Evolutionary conservation across 202 grass and related monocot genomes (phyloP), one percentile per base, ranked within the genome.

Genomic region (Brachypodium distachyon): DNA sequence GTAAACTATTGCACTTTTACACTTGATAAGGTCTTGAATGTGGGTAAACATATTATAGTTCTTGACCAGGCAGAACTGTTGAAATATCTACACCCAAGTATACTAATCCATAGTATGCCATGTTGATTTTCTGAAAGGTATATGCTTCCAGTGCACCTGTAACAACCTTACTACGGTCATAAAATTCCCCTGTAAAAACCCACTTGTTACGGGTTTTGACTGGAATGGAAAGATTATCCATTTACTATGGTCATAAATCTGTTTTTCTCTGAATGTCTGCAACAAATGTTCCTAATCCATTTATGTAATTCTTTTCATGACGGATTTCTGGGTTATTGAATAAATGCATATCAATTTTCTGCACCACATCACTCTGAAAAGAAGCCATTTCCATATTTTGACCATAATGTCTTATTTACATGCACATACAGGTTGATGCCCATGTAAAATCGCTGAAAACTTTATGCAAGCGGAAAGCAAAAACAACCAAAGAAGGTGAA

Each of bases 361-460:
- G 50, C 23, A 72, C 65, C 67, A 67, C 21, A 34, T 43, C 8
- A 21, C 33, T 72, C 29, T 58, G 73, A 41, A 50, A 13, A 73
- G 19, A 78, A 78, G 65, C 63, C 39, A 60, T 59, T 31, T 51
- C 7, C 56, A 82, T 73, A 60, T 73, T 42, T 83, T 69, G 17
- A 83, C 8, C 13, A 66, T 69, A 62, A 25, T 70, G 72, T 61
- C 44, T 79, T 74, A 52, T 83, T 70, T 79, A 69, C 37, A 63
- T 79, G 77, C 36, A 79, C 41, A 59, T 84, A 63, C 72, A 97
- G 94, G 87, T 97, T 27, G 82, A 97, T 90, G 91, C 94, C 26
- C 94, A 97, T 90, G 70, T 97, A 76, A 97, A 97, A 81, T 85
- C 94, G 10, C 77, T 94, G 71, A 97, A 85, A 81, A 94, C 64